Conservation (phyloP, 495 filamentous ascomycete species). For the Neurospora hispaniola region DNA sequence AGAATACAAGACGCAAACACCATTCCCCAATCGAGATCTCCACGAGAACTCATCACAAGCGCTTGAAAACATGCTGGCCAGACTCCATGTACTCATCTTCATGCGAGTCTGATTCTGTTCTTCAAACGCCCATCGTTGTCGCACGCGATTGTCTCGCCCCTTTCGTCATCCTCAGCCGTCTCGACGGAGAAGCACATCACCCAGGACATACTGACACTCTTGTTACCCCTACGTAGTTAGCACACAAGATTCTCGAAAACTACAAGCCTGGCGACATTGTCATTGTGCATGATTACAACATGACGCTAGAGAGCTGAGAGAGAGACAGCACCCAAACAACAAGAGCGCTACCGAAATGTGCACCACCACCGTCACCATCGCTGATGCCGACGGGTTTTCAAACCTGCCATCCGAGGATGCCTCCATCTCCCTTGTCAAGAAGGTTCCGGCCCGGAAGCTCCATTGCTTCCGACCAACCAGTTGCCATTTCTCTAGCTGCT, state of each 20-base stretch:
- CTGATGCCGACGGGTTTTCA: too few species aligned
- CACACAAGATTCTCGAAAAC: slow-evolving; percentile 61
- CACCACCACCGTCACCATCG: background rate
- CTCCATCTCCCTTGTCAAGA: background rate
- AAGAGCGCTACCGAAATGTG: too few species aligned
- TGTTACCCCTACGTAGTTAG: too few species aligned
- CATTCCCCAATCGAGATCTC: background rate
- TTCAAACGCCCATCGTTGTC: background rate
- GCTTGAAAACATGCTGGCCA: background rate
- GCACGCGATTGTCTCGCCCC: background rate
- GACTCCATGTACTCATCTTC: background rate
- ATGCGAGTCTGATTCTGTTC: background rate
- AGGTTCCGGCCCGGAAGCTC: background rate
- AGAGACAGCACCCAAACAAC: too few species aligned
- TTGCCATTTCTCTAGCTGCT: background rate
- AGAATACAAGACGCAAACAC: background rate
- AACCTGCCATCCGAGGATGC: background rate
- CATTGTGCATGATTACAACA: slow-evolving; percentile 84
- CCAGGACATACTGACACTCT: background rate
- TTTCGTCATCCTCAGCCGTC: background rate
- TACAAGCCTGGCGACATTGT: slow-evolving; percentile 88
- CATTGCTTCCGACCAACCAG: background rate
- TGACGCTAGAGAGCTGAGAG: slow-evolving; percentile 43
- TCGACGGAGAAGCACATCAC: background rate
- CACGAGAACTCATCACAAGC: background rate